Base-by-base conservation (phyloP, 2,329 filamentous ascomycete genomes). In the Thermothelomyces thermophilus region DNA sequence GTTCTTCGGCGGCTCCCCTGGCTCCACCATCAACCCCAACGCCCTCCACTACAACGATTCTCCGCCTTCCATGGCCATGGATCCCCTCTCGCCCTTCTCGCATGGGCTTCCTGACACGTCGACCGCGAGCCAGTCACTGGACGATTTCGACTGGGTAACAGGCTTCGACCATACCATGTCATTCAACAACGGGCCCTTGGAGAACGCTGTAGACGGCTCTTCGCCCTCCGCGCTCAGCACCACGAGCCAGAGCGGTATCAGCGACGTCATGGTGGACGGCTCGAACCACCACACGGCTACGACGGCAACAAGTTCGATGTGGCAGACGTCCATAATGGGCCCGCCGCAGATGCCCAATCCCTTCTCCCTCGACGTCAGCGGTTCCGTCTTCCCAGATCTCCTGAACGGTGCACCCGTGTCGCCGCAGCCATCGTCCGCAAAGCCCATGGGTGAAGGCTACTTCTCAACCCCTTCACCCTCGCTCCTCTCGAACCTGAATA, bases 151-250 rank as follows among this genome's bases (percentile, higher is more conserved):
- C 60, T 97, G 90, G 90, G 63, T 80, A 56, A 84, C 84, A 52
- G 86, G 86, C 19, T 87, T 95, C 64, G 88, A 93, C 56, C 81
- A 84, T 61, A 81, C 86, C 40, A 80, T 91, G 74, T 79, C 79
- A 7, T 83, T 89, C 65, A 77, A 76, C 60, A 80, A 78, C 50
- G 71, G 74, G 19, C 51, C 46, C 48, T 86, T 85, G 61, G 90
- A 95, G 60, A 85, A 83, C 57, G 89, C 87, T 24, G 80, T 96
- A 47, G 91, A 95, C 61, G 90, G 87, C 52, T 97, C 93, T 10
- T 97, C 93, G 13, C 93, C 93, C 14, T 97, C 93, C 8, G 90
- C 90, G 41, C 91, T 97, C 66, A 97, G 91, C 71, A 95, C 88
- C 37, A 88, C 87, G 52, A 97, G 90, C 68, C 90, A 94, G 63